Percentiles rank a stretch among this genome's conserved stretches.
Conservation (phyloP, 257 asterid genomes). For the Ligustrum vulgare region DNA sequence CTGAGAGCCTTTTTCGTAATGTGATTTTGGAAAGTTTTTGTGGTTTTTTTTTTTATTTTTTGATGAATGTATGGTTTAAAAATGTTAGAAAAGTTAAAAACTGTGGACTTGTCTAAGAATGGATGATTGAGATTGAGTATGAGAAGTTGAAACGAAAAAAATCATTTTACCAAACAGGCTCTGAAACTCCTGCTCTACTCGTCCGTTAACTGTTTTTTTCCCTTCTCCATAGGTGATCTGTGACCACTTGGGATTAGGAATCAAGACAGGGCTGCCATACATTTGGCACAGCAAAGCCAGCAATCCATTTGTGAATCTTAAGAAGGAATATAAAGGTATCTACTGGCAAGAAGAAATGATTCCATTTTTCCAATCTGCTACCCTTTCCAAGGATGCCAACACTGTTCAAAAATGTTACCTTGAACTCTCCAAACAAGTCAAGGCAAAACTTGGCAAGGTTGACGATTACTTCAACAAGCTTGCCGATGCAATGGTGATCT, state of each 20-base stretch:
- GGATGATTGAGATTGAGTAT: too few species aligned
- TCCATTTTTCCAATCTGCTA: constrained; percentile 55
- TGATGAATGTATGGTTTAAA: too few species aligned
- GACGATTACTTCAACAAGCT: constrained; percentile 32
- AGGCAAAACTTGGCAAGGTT: constrained; percentile 55
- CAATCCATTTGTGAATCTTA: constrained; percentile 67
- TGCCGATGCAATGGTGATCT: constrained; percentile 24
- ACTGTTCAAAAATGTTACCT: constrained; percentile 57
- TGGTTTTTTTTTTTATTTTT: too few species aligned
- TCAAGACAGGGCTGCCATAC: constrained; percentile 59
- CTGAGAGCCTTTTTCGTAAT: too few species aligned
- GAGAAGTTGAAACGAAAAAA: too few species aligned
- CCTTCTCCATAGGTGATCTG: constrained; percentile 46
- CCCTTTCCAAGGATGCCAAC: constrained; percentile 47
- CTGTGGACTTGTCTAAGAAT: too few species aligned
- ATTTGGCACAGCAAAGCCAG: constrained; percentile 81
- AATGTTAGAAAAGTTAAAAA: too few species aligned
- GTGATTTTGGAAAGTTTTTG: too few species aligned
- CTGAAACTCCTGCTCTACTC: too few species aligned
- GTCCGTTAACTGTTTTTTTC: background rate
- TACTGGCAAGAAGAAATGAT: constrained; percentile 72
- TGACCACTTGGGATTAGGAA: constrained; percentile 60
- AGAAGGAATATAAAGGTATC: constrained; percentile 68
- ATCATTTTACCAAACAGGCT: too few species aligned
- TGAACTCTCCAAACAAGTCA: constrained; percentile 60